Percentiles rank a stretch among this genome's conserved stretches.
These are phyloP conservation scores for Backusella tarrabulga DNA, from an alignment of 192 early-diverging fungal genomes.

Conservation along the genomic window DNA sequence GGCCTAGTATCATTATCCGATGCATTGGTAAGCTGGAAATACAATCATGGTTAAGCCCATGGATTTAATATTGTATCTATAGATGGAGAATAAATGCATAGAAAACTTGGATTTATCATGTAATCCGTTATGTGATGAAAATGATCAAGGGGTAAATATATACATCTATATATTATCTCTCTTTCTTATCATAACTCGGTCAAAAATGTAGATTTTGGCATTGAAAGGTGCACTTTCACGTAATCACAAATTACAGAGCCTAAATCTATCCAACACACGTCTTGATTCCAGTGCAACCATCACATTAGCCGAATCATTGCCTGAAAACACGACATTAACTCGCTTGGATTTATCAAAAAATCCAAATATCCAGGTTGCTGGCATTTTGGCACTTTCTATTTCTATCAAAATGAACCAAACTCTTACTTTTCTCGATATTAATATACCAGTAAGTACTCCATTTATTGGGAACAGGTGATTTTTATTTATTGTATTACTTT, in stretches of 20 bases:
- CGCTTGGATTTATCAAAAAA: conserved; percentile 80
- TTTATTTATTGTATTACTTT: not conserved
- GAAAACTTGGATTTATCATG: conserved; percentile 13
- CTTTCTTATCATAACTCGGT: not conserved
- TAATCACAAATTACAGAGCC: not conserved
- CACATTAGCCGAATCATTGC: conserved; percentile 78
- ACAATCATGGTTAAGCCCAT: not conserved
- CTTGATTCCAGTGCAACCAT: conserved; percentile 54
- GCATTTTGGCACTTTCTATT: conserved; percentile 78
- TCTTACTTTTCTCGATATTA: conserved; percentile 45
- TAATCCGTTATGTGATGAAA: conserved; percentile 16
- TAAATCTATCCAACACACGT: conserved; percentile 19
- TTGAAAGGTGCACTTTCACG: conserved; percentile 19
- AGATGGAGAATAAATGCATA: conserved; percentile 13
- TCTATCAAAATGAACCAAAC: conserved; percentile 78
- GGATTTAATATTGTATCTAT: not conserved
- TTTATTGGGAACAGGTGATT: not conserved
- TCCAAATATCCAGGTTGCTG: conserved; percentile 75
- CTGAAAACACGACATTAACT: conserved; percentile 66
- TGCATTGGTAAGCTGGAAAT: conserved; percentile 38
- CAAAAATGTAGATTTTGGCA: conserved; percentile 2
- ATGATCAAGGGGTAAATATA: conserved; percentile 24
- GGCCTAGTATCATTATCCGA: conserved; percentile 44
- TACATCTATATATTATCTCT: not conserved
- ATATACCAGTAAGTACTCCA: conserved; percentile 60